These are phyloP conservation scores for Globisporangium sylvaticum DNA, from an alignment of 352 stramenopile species.

Conservation along the genomic window DNA sequence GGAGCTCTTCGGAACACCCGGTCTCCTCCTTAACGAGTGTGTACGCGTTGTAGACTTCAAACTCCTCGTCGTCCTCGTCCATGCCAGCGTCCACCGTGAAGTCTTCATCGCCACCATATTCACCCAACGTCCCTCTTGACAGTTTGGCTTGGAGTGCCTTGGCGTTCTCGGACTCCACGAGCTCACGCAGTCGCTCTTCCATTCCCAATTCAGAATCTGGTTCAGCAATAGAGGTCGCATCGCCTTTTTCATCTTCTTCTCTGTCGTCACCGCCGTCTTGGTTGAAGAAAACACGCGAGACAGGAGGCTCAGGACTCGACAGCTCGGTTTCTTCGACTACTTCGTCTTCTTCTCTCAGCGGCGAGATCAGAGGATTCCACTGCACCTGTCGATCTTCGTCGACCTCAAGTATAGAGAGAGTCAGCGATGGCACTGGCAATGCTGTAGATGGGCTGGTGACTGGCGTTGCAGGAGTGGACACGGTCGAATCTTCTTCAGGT, in stretches of 20 bases:
- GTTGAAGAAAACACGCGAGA: slow-evolving; percentile 5
- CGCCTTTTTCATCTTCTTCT: not conserved
- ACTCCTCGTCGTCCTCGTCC: slow-evolving; percentile 20
- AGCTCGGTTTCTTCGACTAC: not conserved
- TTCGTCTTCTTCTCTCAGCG: slow-evolving; percentile 30
- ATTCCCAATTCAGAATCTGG: slow-evolving; percentile 7
- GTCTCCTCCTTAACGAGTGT: not conserved
- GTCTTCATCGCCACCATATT: not conserved
- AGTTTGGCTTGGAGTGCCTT: not conserved
- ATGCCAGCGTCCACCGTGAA: not conserved
- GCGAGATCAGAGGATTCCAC: slow-evolving; percentile 48
- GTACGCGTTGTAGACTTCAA: slow-evolving; percentile 13
- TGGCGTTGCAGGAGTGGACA: not conserved
- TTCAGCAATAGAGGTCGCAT: not conserved
- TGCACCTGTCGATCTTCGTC: slow-evolving; percentile 6
- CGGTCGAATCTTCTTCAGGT: not conserved
- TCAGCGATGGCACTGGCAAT: not conserved
- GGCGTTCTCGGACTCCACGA: slow-evolving; percentile 5
- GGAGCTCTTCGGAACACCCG: not conserved
- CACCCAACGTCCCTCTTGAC: not conserved
- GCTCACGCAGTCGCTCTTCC: slow-evolving; percentile 12
- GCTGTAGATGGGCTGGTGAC: not conserved
- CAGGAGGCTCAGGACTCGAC: not conserved
- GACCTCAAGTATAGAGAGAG: slow-evolving; percentile 1
- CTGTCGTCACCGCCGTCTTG: not conserved